Conservation (phyloP, 176 grass and related monocot genomes). For the Ensete ventricosum region DNA sequence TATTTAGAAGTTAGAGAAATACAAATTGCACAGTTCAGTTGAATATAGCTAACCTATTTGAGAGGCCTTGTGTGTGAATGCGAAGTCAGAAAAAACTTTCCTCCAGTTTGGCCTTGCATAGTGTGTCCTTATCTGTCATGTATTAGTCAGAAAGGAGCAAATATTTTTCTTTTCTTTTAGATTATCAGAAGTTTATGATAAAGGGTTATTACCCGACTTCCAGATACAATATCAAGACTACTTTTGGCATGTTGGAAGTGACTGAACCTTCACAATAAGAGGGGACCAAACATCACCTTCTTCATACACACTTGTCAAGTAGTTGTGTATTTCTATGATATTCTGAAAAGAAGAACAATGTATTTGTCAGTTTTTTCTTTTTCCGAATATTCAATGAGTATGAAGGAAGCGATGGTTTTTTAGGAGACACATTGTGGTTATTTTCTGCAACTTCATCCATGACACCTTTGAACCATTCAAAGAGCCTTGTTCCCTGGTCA, state of each 20-base stretch:
- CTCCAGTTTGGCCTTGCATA: conserved; percentile 99
- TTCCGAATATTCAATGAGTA: neutral
- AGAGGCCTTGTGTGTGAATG: conserved; percentile 62
- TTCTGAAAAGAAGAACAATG: conserved; percentile 25
- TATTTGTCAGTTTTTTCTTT: neutral
- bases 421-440: conserved; percentile 54
- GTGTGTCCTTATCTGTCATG: conserved; percentile 81
- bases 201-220: conserved; percentile 51
- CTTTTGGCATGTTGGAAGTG: conserved; percentile 94
- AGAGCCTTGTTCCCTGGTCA: conserved; percentile 97
- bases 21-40: neutral
- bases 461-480: conserved; percentile 99
- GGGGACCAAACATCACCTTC: conserved; percentile 95
- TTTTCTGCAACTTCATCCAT: conserved; percentile 97
- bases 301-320: conserved; percentile 98
- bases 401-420: conserved; percentile 5
- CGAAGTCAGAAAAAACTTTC: conserved; percentile 87
- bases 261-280: conserved; percentile 89
- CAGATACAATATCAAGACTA: conserved; percentile 88
- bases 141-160: neutral
- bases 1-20: conserved; percentile 12
- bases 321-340: conserved; percentile 98
- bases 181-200: neutral
- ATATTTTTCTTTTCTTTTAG: neutral
- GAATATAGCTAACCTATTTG: conserved; percentile 56